These are phyloP conservation scores for Salix exigua DNA, from an alignment of 345 rosid species.

Conservation along the genomic window DNA sequence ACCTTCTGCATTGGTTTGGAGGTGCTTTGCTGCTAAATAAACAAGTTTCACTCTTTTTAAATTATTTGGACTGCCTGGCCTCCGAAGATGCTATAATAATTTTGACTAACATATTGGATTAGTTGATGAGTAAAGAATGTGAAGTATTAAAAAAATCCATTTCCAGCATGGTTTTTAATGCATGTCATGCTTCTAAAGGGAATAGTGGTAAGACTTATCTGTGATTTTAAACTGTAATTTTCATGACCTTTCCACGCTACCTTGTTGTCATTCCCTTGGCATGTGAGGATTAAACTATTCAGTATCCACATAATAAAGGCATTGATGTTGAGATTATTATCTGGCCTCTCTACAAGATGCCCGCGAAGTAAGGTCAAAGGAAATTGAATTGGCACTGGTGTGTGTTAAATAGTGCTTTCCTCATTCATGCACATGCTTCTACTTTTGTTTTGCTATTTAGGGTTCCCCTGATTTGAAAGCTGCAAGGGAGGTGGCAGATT, in stretches of 20 bases:
- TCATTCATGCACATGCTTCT: not conserved
- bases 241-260: not conserved
- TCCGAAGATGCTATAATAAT: not conserved
- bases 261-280: not conserved
- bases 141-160: not conserved
- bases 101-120: not conserved
- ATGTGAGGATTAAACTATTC: not conserved
- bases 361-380: not conserved
- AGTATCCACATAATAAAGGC: not conserved
- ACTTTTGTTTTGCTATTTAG: conserved; percentile 29
- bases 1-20: conserved; percentile 74
- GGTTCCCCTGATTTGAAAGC: conserved; percentile 80
- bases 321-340: not conserved
- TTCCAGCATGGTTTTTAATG: not conserved
- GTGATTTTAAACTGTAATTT: not conserved
- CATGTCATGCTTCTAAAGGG: not conserved
- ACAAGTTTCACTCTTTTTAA: not conserved
- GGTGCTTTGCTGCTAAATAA: conserved; percentile 28
- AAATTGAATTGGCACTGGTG: not conserved
- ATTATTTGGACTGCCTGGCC: not conserved
- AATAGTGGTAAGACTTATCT: not conserved
- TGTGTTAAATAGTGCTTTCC: not conserved
- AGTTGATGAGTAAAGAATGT: not conserved
- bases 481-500: conserved; percentile 77
- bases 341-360: not conserved